Conservation (phyloP, 768 basidiomycete species). For the Termitomyces sp. region DNA sequence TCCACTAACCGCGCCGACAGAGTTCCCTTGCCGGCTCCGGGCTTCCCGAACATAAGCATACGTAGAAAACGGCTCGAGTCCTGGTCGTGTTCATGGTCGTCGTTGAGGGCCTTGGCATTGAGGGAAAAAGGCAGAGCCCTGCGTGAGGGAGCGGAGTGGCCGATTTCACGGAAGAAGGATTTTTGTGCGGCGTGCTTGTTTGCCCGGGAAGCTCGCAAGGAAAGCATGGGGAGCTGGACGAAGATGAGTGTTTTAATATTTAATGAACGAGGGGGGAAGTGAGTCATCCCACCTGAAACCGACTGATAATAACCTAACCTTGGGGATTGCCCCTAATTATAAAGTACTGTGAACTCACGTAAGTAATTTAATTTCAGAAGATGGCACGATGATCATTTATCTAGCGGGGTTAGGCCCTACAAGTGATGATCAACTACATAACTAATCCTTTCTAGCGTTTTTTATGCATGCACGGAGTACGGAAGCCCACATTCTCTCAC, state of each 20-base stretch:
- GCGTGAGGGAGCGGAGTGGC: slow-evolving; percentile 28
- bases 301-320: slow-evolving; percentile 11
- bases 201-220: slow-evolving; percentile 9
- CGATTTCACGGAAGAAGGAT: slow-evolving; percentile 23
- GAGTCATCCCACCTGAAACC: slow-evolving; percentile 16
- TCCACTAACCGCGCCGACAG: slow-evolving; percentile 70
- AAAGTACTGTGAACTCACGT: background rate
- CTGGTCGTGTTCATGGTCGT: slow-evolving; percentile 35
- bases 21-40: slow-evolving; percentile 87
- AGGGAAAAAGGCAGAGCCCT: slow-evolving; percentile 55
- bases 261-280: background rate
- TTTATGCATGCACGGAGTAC: background rate
- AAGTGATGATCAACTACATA: no score
- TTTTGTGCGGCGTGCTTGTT: slow-evolving; percentile 5
- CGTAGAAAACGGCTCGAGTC: slow-evolving; percentile 40
- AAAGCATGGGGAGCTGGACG: slow-evolving; percentile 15
- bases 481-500: background rate
- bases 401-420: background rate
- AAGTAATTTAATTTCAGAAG: background rate
- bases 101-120: slow-evolving; percentile 37
- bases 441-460: background rate
- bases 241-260: background rate
- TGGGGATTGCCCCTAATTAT: slow-evolving; percentile 11
- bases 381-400: background rate
- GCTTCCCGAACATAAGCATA: slow-evolving; percentile 79